Evolutionary conservation across 306 rosid species (phyloP).

Genomic region (Cercis canadensis): DNA sequence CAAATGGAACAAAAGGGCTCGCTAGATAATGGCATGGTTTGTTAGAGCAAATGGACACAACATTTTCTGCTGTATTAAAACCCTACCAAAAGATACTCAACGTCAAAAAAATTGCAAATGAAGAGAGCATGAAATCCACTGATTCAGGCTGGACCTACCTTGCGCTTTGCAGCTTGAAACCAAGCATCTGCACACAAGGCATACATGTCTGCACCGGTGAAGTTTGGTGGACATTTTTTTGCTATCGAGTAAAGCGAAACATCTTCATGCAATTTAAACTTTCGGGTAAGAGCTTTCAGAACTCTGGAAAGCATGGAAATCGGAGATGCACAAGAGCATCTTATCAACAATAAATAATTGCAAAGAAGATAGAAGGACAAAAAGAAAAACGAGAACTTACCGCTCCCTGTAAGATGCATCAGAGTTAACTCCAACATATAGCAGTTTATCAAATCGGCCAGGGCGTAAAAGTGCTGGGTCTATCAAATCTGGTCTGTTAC

Average conservation of each 20-base stretch:
- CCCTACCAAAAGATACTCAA: neutral
- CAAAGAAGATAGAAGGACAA: neutral
- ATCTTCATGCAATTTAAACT: slow-evolving; percentile 78
- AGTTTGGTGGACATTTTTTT: slow-evolving; percentile 80
- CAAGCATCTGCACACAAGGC: slow-evolving; percentile 98
- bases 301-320: slow-evolving; percentile 55
- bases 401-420: slow-evolving; percentile 87
- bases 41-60: slow-evolving; percentile 1
- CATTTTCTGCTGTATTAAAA: slow-evolving; percentile 17
- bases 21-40: neutral
- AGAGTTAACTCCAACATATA: slow-evolving; percentile 89
- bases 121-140: neutral
- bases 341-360: slow-evolving; percentile 13
- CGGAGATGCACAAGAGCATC: slow-evolving; percentile 3
- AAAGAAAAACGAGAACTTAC: slow-evolving; percentile 43
- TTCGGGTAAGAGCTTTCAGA: slow-evolving; percentile 86
- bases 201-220: slow-evolving; percentile 97
- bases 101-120: slow-evolving; percentile 25
- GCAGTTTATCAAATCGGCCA: slow-evolving; percentile 92
- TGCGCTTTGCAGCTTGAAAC: slow-evolving; percentile 95
- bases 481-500: slow-evolving; percentile 97
- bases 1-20: neutral
- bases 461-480: slow-evolving; percentile 96
- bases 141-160: slow-evolving; percentile 50
- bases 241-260: slow-evolving; percentile 81